Evolutionary conservation across 2,329 filamentous ascomycete species (phyloP), one percentile per base, ranked within the genome.

Genomic region (Teratosphaeria zuluensis): DNA sequence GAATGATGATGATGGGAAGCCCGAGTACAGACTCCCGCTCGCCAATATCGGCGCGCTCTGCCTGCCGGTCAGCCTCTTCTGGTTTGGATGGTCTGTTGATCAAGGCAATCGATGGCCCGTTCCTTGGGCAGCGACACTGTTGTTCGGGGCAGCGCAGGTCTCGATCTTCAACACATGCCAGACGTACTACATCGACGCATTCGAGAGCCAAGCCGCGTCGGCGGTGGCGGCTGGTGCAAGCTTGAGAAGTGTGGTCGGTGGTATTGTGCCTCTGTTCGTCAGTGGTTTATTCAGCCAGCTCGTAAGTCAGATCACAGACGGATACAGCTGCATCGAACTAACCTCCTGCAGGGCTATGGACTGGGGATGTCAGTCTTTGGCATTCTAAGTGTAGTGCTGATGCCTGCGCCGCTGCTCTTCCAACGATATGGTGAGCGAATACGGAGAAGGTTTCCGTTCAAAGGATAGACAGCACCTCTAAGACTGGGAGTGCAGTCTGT

Each of bases 181-280:
- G 59, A 81, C 81, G 51, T 80, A 81, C 65, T 80, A 79, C 65
- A 80, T 80, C 48, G 78, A 80, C 63, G 72, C 74, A 14, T 80
- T 78, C 56, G 76, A 78, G 56, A 74, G 73, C 64, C 78, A 77
- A 60, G 78, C 78, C 5, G 77, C 77, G 7, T 75, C 72, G 48
- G 77, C 77, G 0, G 76, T 80, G 54, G 78, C 78, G 8, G 78
- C 77, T 12, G 77, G 76, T 0, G 73, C 77, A 0, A 73, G 78
- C 0, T 77, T 79, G 53, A 66, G 78, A 24, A 74, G 70, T 38
- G 54, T 80, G 2, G 66, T 79, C 21, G 77, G 78, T 9, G 77
- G 76, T 3, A 62, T 79, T 0, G 70, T 79, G 31, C 77, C 77
- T 1, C 62, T 79, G 4, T 69, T 77, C 48, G 76, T 56, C 8